phyloP scores from a whole-genome alignment of 2,329 filamentous ascomycete species.

The Arthroderma uncinatum region DNA sequence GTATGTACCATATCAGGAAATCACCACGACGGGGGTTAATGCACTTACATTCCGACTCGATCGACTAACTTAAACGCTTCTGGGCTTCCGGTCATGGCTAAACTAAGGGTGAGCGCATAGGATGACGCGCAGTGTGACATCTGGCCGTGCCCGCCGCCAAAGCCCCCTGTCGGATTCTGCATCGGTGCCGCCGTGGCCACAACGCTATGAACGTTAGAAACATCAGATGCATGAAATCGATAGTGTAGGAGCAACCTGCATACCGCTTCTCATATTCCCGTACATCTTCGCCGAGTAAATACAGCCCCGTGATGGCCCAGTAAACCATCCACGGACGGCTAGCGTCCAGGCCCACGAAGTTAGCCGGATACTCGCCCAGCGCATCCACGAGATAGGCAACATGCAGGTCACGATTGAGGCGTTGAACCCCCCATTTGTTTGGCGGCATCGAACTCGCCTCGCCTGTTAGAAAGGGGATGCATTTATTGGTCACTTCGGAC shows the following conservation, averaged over 20 bases:
- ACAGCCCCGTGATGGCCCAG: constrained; percentile 71
- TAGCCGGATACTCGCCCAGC: constrained; percentile 51
- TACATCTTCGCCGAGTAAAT: constrained; percentile 64
- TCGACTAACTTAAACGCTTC: constrained; percentile 66
- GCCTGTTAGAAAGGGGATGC: constrained; percentile 54
- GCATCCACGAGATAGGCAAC: constrained; percentile 38
- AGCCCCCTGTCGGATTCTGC: constrained; percentile 75
- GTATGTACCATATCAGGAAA: not conserved
- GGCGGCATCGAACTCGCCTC: constrained; percentile 34
- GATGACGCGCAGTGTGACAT: constrained; percentile 77
- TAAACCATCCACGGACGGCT: constrained; percentile 90
- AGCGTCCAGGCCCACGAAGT: constrained; percentile 67
- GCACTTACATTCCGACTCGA: constrained; percentile 55
- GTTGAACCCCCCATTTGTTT: constrained; percentile 64
- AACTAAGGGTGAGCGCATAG: constrained; percentile 70
- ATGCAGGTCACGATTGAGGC: constrained; percentile 54
- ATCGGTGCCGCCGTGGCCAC: constrained; percentile 65
- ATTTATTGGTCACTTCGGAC: constrained; percentile 55
- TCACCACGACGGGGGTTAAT: not conserved
- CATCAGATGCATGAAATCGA: not conserved
- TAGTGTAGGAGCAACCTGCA: constrained; percentile 15
- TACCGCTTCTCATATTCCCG: constrained; percentile 53
- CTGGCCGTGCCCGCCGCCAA: constrained; percentile 89
- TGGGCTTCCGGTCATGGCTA: constrained; percentile 66
- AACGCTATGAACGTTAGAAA: constrained; percentile 36